Base-by-base conservation (phyloP, 805 yeast species). In the Sungouiozyma ichnusensis region DNA sequence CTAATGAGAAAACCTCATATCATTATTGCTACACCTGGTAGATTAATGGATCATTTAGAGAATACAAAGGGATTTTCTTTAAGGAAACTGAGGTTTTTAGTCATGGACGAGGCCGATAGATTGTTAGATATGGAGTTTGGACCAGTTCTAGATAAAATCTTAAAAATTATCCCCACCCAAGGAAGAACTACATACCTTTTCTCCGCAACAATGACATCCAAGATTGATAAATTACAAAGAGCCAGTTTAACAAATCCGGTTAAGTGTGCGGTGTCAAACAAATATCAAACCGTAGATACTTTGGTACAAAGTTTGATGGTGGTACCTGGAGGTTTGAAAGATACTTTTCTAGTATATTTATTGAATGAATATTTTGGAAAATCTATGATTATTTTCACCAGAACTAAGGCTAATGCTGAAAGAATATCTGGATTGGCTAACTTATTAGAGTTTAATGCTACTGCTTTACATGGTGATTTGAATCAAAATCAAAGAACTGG, bases 71-170 rank as follows among this genome's bases (percentile, higher is more conserved):
- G 96, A 2, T 90, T 90, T 56, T 76, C 84, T 3, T 66, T 90
- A 51, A 75, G 84, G 47, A 79, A 80, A 42, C 69, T 90, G 55
- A 81, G 83, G 59, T 90, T 71, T 60, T 71, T 90, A 44, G 95
- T 90, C 3, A 82, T 90, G 82, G 98, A 90, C 64, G 98, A 90
- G 67, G 98, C 98, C 17, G 98, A 90, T 64, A 73, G 98, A 59
- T 73, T 90, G 51, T 69, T 90, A 55, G 98, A 92, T 67, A 77
- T 90, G 84, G 98, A 90, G 60, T 90, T 90, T 56, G 97, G 96
- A 13, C 95, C 95, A 33, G 95, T 88, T 14, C 69, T 90, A 49
- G 95, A 86, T 57, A 82, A 82, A 59, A 84, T 90, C 48, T 68
- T 90, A 43, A 81, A 79, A 49, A 76, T 85, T 39, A 82, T 90